Percentiles rank a stretch among this genome's conserved stretches.
Conservation (phyloP, 257 asterid genomes). For the Solanum arcanum region DNA sequence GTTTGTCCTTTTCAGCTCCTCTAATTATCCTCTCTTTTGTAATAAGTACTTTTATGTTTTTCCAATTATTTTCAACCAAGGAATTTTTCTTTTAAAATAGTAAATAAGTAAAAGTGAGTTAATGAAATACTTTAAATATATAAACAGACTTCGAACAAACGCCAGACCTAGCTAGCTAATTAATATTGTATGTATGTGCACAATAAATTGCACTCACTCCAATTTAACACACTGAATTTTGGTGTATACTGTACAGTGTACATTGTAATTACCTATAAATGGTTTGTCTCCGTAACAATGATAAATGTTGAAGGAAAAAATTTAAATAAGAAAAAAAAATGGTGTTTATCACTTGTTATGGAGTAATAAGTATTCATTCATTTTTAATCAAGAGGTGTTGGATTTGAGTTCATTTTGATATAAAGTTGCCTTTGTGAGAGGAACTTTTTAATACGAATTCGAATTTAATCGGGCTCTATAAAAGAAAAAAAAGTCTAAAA, state of each 20-base stretch:
- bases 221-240: not conserved
- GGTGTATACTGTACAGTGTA: not conserved
- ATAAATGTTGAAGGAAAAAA: not conserved
- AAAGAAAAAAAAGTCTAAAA: not conserved
- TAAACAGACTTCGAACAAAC: not conserved
- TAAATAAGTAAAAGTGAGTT: not conserved
- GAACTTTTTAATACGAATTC: fast-evolving
- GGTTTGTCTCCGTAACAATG: not conserved
- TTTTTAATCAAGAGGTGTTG: too few species aligned
- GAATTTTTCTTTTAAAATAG: not conserved
- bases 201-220: not conserved
- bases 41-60: not conserved
- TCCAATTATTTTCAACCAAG: too few species aligned
- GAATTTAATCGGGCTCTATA: fast-evolving
- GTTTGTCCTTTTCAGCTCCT: not conserved
- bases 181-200: not conserved
- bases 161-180: not conserved
- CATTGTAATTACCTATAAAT: not conserved
- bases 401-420: too few species aligned
- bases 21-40: not conserved
- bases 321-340: not conserved
- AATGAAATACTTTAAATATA: not conserved
- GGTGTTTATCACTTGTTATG: not conserved
- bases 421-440: fast-evolving
- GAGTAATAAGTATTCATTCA: too few species aligned